Evolutionary conservation across 1,284 basidiomycete species (phyloP), one percentile per base, ranked within the genome.

Genomic region (Moesziomyces aphidis): DNA sequence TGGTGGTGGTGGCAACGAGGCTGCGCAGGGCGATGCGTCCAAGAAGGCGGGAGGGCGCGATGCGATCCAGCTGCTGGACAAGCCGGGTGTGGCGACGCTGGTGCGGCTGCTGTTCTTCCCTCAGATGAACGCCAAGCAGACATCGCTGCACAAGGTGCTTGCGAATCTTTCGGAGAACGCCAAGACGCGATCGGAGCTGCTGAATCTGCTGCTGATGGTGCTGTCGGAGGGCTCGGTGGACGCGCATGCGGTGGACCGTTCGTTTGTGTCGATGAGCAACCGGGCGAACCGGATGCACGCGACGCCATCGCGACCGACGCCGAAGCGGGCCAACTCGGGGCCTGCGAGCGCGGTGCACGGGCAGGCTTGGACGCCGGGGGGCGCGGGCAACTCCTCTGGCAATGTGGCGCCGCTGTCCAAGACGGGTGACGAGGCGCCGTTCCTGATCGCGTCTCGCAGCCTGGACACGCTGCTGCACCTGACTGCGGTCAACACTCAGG

Each of bases 81-180:
- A 94, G 82, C 86, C 90, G 21, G 94, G 95, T 7, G 90, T 99
- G 51, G 93, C 95, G 1, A 91, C 93, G 23, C 90, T 99, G 8
- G 90, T 98, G 36, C 91, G 96, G 36, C 89, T 99, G 9, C 89
- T 99, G 22, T 99, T 98, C 89, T 97, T 95, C 89, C 97, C 96
- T 7, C 93, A 97, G 78, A 91, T 95, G 45, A 87, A 94, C 68
- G 69, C 72, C 57, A 91, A 91, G 85, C 93, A 94, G 86, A 92
- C 90, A 44, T 87, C 92, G 23, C 88, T 99, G 22, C 93, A 94
- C 86, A 92, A 93, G 83, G 92, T 98, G 2, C 90, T 99, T 28
- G 91, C 93, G 72, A 96, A 99, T 83, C 88, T 99, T 5, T 98
- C 95, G 85, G 95, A 99, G 86, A 99, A 99, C 84, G 88, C 90